Base-by-base conservation (phyloP, 2,329 filamentous ascomycete species). In the Botrytis galanthina region DNA sequence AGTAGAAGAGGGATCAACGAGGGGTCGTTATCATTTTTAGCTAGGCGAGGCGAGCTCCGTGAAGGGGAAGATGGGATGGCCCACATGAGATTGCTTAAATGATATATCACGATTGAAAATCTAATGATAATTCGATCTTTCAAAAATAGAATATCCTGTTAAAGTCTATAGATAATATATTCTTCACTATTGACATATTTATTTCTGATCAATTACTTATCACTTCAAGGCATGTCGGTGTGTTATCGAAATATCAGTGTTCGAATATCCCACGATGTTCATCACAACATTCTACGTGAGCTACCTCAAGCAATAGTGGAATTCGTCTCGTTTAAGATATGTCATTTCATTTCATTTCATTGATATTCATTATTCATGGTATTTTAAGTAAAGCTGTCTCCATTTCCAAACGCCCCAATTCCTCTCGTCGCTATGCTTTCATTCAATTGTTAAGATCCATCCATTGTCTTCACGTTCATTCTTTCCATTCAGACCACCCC, bases 381-480 rank as follows among this genome's bases (percentile, higher is more conserved):
- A 16, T 26, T 32, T 18, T 26, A 44, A 16, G 35, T 32, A 57
- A 68, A 57, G 3, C 29, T 42, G 16, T 32, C 48, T 32, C 9
- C 26, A 12, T 20, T 32, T 68, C 20, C 48, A 20, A 57, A 39
- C 66, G 48, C 37, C 66, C 16, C 26, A 2, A 22, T 4, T 48
- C 39, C n/a, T 39, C 26, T 39, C 62, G 42, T 20, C 35, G 12
- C 4, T 35, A 16, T 46, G 35, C 26, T 39, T 22, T 77, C 54
- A 80, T 73, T 83, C 85, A 74, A 91, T 81, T 74, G 87, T 85
- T 78, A 92, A 82, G 66, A 92, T 88, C 89, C 90, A 92, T 4
- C 87, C 90, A 80, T 92, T 89, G 54, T 86, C 87, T 62, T 90
- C 79, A 63, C 87, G 82, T 77, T 82, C 81, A 75, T 88, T 87